Evolutionary conservation across 2,329 filamentous ascomycete genomes (phyloP).

Genomic region (Colletotrichum horii): DNA sequence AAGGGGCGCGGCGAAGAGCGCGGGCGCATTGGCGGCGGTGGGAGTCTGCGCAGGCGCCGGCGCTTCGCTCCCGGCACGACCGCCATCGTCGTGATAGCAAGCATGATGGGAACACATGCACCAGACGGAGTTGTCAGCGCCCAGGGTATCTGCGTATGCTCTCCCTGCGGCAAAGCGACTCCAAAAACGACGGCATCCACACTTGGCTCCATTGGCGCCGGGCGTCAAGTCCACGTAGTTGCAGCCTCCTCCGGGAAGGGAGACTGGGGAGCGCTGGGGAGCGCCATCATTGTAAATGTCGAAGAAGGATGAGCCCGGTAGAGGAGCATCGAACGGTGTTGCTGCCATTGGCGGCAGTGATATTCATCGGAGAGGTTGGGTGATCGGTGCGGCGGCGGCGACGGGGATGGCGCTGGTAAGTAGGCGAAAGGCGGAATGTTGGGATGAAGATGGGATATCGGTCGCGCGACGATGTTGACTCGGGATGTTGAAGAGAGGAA

Average conservation of each 20-base stretch:
- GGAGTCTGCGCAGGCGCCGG: constrained; percentile 15
- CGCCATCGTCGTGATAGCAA: constrained; percentile 62
- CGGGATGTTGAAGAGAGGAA: not conserved
- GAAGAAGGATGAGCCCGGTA: constrained; percentile 53
- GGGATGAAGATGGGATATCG: constrained; percentile 21
- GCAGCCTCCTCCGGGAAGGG: constrained; percentile 58
- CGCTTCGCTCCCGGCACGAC: constrained; percentile 31
- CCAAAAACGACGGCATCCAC: constrained; percentile 68
- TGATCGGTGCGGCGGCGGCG: constrained; percentile 20
- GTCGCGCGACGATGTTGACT: constrained; percentile 12
- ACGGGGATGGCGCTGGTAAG: constrained; percentile 8
- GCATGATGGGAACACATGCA: constrained; percentile 70
- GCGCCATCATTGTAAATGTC: constrained; percentile 59
- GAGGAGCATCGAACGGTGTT: constrained; percentile 51
- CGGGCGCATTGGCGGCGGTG: not conserved
- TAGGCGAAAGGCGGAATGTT: constrained; percentile 14
- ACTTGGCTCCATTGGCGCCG: constrained; percentile 57
- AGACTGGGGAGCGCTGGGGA: constrained; percentile 31
- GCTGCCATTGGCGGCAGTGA: constrained; percentile 55
- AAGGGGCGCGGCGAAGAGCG: constrained; percentile 3
- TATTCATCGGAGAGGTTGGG: constrained; percentile 34
- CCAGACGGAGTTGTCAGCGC: constrained; percentile 50
- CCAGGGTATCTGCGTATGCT: constrained; percentile 33
- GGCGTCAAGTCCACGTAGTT: constrained; percentile 62
- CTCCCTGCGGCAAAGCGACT: constrained; percentile 43